phyloP scores from a whole-genome alignment of 371 early-diverging fungal species.

The Coemansia sp. region DNA sequence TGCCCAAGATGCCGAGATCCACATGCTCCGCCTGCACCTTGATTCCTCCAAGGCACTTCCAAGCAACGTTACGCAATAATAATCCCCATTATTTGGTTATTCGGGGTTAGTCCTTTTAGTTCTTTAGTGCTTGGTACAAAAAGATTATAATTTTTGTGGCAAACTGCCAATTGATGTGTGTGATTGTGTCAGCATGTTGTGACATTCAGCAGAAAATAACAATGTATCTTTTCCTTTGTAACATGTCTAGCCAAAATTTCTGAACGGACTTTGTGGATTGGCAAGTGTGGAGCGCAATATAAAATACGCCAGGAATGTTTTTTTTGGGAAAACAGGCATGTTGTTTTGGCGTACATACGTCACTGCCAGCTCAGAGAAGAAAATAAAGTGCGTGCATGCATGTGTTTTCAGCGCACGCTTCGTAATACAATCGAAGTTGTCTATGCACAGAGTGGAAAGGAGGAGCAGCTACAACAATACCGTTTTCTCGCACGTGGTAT shows the following conservation, averaged over 20 bases:
- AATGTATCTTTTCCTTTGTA: neutral
- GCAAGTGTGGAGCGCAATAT: neutral
- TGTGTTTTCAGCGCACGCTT: constrained; percentile 1
- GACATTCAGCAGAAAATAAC: neutral
- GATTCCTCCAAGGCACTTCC: constrained; percentile 16
- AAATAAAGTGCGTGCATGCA: neutral
- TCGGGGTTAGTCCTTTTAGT: neutral
- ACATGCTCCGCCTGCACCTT: constrained; percentile 34
- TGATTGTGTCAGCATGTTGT: neutral
- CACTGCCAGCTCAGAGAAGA: neutral
- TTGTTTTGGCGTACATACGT: neutral
- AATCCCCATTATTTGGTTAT: neutral
- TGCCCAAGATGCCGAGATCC: constrained; percentile 41
- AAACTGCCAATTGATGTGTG: neutral
- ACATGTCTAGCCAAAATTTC: neutral
- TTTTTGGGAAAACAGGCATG: neutral
- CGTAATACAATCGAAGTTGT: constrained; percentile 3
- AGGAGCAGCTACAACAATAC: neutral
- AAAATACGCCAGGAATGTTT: neutral
- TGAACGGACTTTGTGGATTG: neutral
- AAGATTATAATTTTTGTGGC: neutral
- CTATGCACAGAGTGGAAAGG: neutral
- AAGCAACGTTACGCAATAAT: neutral
- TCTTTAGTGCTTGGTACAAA: constrained; percentile 1
- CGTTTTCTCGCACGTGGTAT: constrained; percentile 2